Conservation (phyloP, 148 eudicot genomes). For the Rhododendron mucronatum region DNA sequence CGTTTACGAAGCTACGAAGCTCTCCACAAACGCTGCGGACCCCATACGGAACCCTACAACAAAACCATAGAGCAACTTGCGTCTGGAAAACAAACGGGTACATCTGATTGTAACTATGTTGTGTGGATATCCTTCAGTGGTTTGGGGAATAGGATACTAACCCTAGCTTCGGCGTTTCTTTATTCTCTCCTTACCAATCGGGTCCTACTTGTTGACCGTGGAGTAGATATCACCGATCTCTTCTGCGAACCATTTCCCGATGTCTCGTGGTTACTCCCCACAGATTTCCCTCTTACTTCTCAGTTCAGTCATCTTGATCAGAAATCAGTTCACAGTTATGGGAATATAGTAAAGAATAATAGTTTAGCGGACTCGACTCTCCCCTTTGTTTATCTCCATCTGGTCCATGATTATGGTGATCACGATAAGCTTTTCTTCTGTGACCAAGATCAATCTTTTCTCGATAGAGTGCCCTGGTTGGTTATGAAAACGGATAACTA, state of each 20-base stretch:
- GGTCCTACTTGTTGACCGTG: constrained; percentile 79
- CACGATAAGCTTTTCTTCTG: constrained; percentile 93
- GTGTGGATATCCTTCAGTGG: constrained; percentile 96
- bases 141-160: constrained; percentile 80
- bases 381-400: constrained; percentile 68
- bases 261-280: constrained; percentile 77
- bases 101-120: constrained; percentile 65
- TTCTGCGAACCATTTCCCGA: constrained; percentile 95
- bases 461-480: constrained; percentile 69
- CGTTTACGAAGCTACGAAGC: constrained; percentile 80
- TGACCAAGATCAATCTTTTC: constrained; percentile 60
- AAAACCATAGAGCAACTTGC: constrained; percentile 45
- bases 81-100: constrained; percentile 22
- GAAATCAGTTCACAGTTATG: constrained; percentile 38
- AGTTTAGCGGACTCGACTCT: constrained; percentile 18
- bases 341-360: constrained; percentile 52
- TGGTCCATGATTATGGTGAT: constrained; percentile 74
- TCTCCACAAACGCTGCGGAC: constrained; percentile 81
- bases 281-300: constrained; percentile 64
- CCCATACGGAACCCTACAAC: constrained; percentile 61
- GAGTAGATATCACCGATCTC: constrained; percentile 67
- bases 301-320: constrained; percentile 48
- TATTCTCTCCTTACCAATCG: constrained; percentile 84
- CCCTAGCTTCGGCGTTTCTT: constrained; percentile 76
- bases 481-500: constrained; percentile 80